Conservation (phyloP, 345 rosid species). For the Schrenkiella parvula region DNA sequence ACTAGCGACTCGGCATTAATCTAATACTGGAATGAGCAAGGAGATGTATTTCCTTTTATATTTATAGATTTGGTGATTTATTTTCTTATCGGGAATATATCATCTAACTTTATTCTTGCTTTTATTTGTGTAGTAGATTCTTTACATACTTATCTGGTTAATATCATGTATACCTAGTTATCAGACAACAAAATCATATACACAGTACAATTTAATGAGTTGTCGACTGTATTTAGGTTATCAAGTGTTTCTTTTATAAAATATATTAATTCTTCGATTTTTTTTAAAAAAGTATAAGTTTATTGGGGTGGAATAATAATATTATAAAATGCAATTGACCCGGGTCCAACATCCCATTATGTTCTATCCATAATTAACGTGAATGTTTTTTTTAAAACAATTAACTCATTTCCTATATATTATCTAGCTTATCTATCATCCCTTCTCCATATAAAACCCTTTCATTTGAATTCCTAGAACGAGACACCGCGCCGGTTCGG, state of each 20-base stretch:
- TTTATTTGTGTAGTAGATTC: too few relatives aligned
- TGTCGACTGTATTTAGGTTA: neutral
- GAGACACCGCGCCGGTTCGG: conserved; percentile 3
- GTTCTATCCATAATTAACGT: neutral
- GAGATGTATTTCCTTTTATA: neutral
- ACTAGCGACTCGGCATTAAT: neutral
- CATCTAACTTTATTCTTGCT: too few relatives aligned
- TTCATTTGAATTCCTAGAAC: neutral
- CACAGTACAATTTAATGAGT: neutral
- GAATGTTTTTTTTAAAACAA: neutral
- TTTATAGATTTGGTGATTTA: neutral
- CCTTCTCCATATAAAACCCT: conserved; percentile 6
- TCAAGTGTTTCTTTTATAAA: neutral
- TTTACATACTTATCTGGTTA: too few relatives aligned
- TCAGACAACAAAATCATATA: neutral
- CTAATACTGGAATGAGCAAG: neutral
- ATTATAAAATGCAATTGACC: neutral
- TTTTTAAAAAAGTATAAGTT: neutral
- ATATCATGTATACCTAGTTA: neutral
- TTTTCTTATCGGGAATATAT: neutral
- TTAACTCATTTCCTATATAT: neutral
- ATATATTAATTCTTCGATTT: neutral
- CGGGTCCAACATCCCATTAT: neutral
- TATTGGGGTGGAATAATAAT: neutral
- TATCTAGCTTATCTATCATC: neutral